Base-by-base conservation (phyloP, 2,329 filamentous ascomycete species). In the Trichoderma gracile region DNA sequence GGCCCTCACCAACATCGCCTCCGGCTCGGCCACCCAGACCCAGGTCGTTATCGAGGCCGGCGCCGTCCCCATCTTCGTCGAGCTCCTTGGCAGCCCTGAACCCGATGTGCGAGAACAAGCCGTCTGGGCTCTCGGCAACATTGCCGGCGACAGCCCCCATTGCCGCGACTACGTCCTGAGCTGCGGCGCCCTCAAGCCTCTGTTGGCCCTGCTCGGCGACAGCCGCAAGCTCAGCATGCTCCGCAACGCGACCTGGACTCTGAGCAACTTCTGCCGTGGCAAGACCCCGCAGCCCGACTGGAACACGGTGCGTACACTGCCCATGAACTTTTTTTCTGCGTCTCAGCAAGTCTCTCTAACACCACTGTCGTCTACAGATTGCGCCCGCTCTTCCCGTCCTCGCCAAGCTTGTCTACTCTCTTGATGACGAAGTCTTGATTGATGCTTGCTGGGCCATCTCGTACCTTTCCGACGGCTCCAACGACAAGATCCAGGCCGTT, bases 381-480 rank as follows among this genome's bases (percentile, higher is more conserved):
- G 86, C 93, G 60, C 95, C 95, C 42, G 95, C 95, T 50, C 89
- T 99, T 17, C 94, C 95, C 25, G 93, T 99, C 56, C 88, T 99
- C 66, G 88, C 95, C 71, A 99, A 99, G 84, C 88, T 99, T 42
- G 94, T 99, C 67, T 99, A 99, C 81, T 98, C 95, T 68, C 86
- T 99, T 64, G 95, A 99, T 75, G 95, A 99, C 71, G 95, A 99
- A 78, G 95, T 99, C 65, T 83, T 99, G 67, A 99, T 99, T 73
- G 95, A 99, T 78, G 95, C 95, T 66, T 99, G 95, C 88, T 99
- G 95, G 95, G 95, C 95, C 67, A 98, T 99, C 74, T 98, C 94
- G 0, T 99, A 99, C 76, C 87, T 99, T 21, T 98, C 95, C 3
- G 95, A 99, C 78, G 95, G 95, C 49, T 92, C 93, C 73, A 99